Evolutionary conservation across 2,329 filamentous ascomycete species (phyloP), one percentile per base, ranked within the genome.

Genomic region (Colletotrichum orbiculare): DNA sequence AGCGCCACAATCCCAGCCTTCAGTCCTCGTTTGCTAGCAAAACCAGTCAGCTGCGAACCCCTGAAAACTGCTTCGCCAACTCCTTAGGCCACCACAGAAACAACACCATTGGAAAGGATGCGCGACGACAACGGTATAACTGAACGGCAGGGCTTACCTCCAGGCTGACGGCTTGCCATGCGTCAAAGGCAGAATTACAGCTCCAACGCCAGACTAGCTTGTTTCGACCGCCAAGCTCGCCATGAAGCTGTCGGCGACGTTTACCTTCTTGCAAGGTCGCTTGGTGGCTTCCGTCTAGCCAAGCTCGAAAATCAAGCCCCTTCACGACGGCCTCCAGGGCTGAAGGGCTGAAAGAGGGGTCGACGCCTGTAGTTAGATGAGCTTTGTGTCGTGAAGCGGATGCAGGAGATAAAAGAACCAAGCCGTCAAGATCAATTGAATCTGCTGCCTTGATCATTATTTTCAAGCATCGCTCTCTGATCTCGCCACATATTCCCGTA

Each of bases 201-300:
- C 12, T 49, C 11, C 48, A 46, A 33, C 4, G 9, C 12, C 15
- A 42, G 42, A 39, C 2, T 11, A 34, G 41, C 41, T 11, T 62
- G 34, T 54, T 17, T 6, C 48, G 15, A 15, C 8, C 58, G 62
- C 42, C 52, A 13, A 17, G 6, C 17, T 41, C 38, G 33, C 47
- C 39, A 42, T 10, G 35, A 35, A 38, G 15, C 25, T 17, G 13
- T 35, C n/a, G 35, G 9, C 35, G 25, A 45, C 25, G 35, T 55
- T 25, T 25, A 5, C 25, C 25, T 25, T 25, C 25, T 25, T 10
- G 37, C 15, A 35, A 50, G 25, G 49, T 17, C 17, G n/a, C 8
- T 55, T 43, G 15, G 50, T 47, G 58, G 50, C 46, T 45, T 57
- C 53, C 43, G 50, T 37, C 58, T 41, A 52, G 52, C 58, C 58